A percentile compares a stretch with the other conserved stretches of the same genome.
These are phyloP conservation scores for Artemisia tridentata DNA, from an alignment of 129 eudicot genomes.

Conservation along the genomic window DNA sequence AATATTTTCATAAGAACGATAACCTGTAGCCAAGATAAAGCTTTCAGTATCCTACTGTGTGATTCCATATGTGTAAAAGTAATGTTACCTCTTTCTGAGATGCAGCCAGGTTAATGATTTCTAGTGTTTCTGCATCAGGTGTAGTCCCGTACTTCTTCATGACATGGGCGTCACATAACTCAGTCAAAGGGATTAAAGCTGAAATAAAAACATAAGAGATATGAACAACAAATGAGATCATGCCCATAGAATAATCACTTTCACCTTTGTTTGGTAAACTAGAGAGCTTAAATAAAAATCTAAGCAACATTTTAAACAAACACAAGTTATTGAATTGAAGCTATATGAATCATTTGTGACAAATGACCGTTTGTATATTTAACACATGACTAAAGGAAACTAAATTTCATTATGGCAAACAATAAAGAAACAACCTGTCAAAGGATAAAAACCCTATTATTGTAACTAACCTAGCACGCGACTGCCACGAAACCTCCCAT, in stretches of 20 bases:
- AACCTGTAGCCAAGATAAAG: slow-evolving; percentile 32
- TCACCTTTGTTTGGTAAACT: no score
- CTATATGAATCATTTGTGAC: no score
- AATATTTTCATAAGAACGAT: slow-evolving; percentile 62
- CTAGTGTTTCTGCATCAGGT: slow-evolving; percentile 68
- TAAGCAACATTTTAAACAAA: neutral
- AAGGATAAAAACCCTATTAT: neutral
- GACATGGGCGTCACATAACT: slow-evolving; percentile 38
- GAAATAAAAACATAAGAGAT: neutral
- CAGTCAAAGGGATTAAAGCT: slow-evolving; percentile 74
- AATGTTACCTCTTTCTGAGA: slow-evolving; percentile 57
- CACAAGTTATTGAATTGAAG: neutral
- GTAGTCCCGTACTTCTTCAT: slow-evolving; percentile 72
- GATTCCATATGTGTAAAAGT: neutral
- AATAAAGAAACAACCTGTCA: neutral
- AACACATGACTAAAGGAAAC: neutral
- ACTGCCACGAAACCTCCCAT: no score
- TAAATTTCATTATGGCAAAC: neutral
- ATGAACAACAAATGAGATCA: neutral
- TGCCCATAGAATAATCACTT: no score
- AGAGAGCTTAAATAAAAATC: neutral
- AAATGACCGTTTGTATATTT: neutral
- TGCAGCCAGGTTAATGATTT: slow-evolving; percentile 50
- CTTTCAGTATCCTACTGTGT: neutral
- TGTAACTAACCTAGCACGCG: no score